Evolutionary conservation across 78 protist genomes (phyloP).

Genomic region (Chrysochromulina parva): DNA sequence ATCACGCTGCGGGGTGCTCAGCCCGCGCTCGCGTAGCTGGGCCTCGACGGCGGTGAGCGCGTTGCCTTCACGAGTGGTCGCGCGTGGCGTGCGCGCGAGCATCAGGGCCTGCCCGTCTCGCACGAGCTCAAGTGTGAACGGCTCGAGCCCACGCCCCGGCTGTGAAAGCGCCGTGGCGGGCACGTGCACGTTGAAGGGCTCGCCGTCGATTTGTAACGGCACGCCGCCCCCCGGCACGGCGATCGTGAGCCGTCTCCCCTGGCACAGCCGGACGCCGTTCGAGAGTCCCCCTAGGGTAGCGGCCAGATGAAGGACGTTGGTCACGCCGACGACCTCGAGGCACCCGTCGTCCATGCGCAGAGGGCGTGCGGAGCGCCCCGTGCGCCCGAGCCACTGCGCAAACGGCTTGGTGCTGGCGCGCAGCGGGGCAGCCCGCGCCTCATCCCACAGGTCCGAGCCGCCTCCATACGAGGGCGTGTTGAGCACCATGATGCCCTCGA

Average conservation of each 20-base stretch:
- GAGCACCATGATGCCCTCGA: slow-evolving; percentile 1
- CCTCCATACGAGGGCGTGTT: slow-evolving; percentile 10
- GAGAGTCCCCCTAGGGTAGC: no score
- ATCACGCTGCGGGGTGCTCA: no score
- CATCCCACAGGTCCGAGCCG: slow-evolving; percentile 5
- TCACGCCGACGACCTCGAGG: slow-evolving; percentile 16
- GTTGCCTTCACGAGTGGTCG: no score
- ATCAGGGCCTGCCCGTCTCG: no score
- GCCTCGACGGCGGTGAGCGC: no score
- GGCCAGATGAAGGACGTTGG: no score
- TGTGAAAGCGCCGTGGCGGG: no score
- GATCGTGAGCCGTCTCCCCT: not conserved
- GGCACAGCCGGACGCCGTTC: not conserved
- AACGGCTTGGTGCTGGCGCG: not conserved
- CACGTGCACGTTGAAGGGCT: not conserved
- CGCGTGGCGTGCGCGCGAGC: no score
- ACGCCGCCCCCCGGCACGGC: not conserved
- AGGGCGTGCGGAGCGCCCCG: not conserved
- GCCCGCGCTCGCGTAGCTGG: no score
- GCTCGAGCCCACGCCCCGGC: no score
- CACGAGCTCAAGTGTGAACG: no score
- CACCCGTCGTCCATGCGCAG: not conserved
- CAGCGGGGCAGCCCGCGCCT: not conserved
- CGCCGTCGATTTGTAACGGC: not conserved
- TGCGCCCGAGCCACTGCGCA: not conserved